Evolutionary conservation across 2,329 filamentous ascomycete genomes (phyloP).

Genomic region (Cercospora sp.): DNA sequence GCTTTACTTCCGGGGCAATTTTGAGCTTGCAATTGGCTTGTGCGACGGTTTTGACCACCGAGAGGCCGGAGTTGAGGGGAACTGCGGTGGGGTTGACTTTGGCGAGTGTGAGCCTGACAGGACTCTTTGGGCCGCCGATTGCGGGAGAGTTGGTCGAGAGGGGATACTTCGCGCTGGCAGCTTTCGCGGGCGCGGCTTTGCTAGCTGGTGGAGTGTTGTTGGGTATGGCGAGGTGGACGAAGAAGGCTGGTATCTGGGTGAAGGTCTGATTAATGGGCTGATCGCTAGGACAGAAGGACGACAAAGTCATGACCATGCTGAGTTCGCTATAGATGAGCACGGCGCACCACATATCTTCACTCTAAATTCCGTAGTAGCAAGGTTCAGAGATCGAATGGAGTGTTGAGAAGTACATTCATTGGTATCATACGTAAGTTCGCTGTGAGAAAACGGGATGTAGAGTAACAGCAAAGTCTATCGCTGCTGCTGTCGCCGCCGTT

Average conservation of each 20-base stretch:
- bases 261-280: conserved; percentile 6
- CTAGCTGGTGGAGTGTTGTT: conserved; percentile 22
- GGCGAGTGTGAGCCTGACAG: conserved; percentile 46
- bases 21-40: conserved; percentile 51
- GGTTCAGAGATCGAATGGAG: neutral
- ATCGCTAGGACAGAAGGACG: neutral
- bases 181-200: conserved; percentile 24
- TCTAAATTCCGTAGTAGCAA: neutral
- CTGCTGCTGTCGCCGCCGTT: conserved; percentile 7
- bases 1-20: conserved; percentile 47
- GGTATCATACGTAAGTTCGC: conserved; percentile 11
- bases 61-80: conserved; percentile 40
- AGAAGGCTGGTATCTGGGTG: conserved; percentile 3
- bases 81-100: conserved; percentile 47
- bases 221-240: conserved; percentile 12
- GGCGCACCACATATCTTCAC: neutral
- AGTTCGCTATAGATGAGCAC: neutral
- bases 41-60: conserved; percentile 45
- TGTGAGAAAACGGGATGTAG: neutral
- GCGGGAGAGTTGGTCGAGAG: conserved; percentile 27
- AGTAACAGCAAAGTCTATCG: neutral
- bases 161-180: conserved; percentile 25
- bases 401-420: neutral
- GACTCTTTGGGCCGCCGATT: conserved; percentile 29
- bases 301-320: neutral